Evolutionary conservation across 1,284 basidiomycete species (phyloP).

Genomic region (Tilletia caries): DNA sequence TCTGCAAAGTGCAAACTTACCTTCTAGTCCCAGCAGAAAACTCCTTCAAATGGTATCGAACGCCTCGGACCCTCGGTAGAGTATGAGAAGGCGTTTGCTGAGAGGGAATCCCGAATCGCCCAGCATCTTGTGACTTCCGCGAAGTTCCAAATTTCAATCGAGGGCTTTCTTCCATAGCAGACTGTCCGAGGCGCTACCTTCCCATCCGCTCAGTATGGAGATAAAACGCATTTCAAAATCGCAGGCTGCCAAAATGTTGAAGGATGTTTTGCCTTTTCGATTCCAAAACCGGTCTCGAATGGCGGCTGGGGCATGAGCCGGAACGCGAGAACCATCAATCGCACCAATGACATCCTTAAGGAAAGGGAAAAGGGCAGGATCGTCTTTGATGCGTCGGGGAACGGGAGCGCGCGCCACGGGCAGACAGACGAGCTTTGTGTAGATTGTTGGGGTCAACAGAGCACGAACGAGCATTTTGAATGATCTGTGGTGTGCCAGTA

Average conservation of each 20-base stretch:
- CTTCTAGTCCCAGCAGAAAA: neutral
- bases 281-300: conserved; percentile 34
- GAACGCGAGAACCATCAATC: conserved; percentile 50
- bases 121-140: neutral
- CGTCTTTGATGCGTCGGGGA: neutral
- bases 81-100: neutral
- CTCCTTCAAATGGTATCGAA: neutral
- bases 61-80: neutral
- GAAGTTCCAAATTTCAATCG: neutral
- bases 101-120: neutral
- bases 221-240: conserved; percentile 46
- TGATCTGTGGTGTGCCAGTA: neutral
- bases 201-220: conserved; percentile 54
- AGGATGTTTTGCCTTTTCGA: conserved; percentile 42
- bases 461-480: neutral
- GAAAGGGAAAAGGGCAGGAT: neutral
- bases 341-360: conserved; percentile 27
- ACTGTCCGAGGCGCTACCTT: conserved; percentile 54
- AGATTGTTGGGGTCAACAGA: neutral
- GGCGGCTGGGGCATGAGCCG: conserved; percentile 29
- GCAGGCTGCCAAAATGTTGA: conserved; percentile 52
- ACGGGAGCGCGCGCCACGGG: neutral
- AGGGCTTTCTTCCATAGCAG: neutral
- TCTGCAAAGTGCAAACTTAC: neutral
- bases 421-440: neutral